phyloP scores from a whole-genome alignment of 1,284 basidiomycete species.

The Ganoderma sp. region DNA sequence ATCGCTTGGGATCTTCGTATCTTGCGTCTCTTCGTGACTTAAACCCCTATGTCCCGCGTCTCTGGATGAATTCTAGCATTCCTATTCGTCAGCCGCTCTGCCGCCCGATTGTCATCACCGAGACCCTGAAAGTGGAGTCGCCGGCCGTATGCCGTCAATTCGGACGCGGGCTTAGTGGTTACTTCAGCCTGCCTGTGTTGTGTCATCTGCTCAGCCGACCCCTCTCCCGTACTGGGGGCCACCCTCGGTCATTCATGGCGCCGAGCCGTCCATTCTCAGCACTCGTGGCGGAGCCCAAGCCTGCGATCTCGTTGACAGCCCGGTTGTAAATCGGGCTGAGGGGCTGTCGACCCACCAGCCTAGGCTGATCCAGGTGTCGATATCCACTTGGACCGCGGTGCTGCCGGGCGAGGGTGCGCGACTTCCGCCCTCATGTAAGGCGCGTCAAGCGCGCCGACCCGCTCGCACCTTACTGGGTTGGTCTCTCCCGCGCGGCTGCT shows the following conservation, averaged over 20 bases:
- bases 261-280: conserved; percentile 3
- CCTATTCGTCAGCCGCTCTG: not conserved
- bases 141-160: not conserved
- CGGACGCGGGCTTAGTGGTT: not conserved
- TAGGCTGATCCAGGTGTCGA: not conserved
- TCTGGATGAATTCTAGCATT: not conserved
- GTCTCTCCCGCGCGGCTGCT: conserved; percentile 14
- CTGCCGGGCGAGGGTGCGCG: conserved; percentile 13
- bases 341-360: conserved; percentile 4
- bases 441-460: conserved; percentile 21
- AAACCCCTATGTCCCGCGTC: not conserved
- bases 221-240: not conserved
- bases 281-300: not conserved
- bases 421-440: conserved; percentile 19
- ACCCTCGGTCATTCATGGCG: not conserved
- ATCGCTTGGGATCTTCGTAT: not conserved
- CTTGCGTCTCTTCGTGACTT: conserved; percentile 3
- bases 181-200: not conserved
- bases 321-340: conserved; percentile 6
- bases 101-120: not conserved
- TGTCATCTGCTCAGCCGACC: not conserved
- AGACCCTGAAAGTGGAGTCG: conserved; percentile 2
- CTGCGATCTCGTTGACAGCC: not conserved
- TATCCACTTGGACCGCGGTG: not conserved
- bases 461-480: conserved; percentile 9